Base-by-base conservation (phyloP, 345 rosid species). In the Salix exigua region DNA sequence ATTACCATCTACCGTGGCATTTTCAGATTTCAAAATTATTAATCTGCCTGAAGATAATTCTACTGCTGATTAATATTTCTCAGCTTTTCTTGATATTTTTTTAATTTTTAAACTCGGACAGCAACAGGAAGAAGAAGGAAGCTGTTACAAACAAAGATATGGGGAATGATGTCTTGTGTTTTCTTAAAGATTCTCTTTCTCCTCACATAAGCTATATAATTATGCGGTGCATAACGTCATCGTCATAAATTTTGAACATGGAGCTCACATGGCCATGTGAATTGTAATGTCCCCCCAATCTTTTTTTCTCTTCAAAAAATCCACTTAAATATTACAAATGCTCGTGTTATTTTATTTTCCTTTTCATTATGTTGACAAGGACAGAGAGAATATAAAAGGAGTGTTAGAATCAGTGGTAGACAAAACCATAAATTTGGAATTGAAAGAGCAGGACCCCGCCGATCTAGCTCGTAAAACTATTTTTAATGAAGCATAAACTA, bases 131-230 rank as follows among this genome's bases (percentile, higher is more conserved):
- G 37, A 50, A 11, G 23, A 58, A 58, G 10, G 17, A n/a, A 35
- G 12, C 3, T 60, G 61, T 58, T 66, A 21, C 11, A 55, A 76
- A 58, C 78, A 82, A 79, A 68, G 72, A 82, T 82, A 72, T 67
- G 74, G 81, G 66, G 63, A 77, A 70, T 66, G 82, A 70, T 70
- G 84, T 69, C 17, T 53, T 40, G 63, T 80, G 84, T 81, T 65
- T 65, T 75, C 79, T 17, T 44, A 7, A 40, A 40, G 44, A 10
- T 40, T 40, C 44, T 40, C 44, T 40, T 40, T 40, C 44, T 40
- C 44, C 44, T 40, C 2, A 53, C 65, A 64, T 31, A 18, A 17
- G n/a, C 58, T 50, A 18, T 18, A 50, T 18, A 50, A 50, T 18
- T 50, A 50, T 50, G 53, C 18, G 18, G 53, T 16, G 17, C 53